Base-by-base conservation (phyloP, 176 grass and related monocot genomes). In the Cocos nucifera region DNA sequence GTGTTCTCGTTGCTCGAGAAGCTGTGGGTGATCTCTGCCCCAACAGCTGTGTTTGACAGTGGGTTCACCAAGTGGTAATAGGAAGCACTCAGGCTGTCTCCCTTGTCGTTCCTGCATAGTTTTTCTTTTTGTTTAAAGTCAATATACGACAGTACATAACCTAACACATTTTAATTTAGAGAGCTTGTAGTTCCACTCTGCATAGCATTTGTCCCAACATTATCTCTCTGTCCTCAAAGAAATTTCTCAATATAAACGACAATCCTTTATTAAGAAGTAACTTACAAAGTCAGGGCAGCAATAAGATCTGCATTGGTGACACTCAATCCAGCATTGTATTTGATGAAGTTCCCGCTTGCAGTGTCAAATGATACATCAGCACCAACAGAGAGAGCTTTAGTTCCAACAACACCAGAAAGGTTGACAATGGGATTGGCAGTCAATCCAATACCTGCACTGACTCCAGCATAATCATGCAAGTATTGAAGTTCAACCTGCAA, bases 241-340 rank as follows among this genome's bases (percentile, higher is more conserved):
- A 44, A 44, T 12, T 44, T 44, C 35, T 44, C 35, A 12, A 44
- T 12, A 44, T 44, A 44, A 56, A 9, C 14, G 14, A 3, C 22
- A 22, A 9, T 56, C 18, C 22, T 20, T 14, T 20, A 15, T 29
- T n/a, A 52, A 30, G 24, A 30, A 61, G 48, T 21, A 25, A 73
- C 70, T 73, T 28, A 73, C 70, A 73, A n/a, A 32, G 26, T 63
- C 19, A 73, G 54, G 26, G 50, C 59, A 53, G 58, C 59, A 54
- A 73, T 25, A 39, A 73, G 70, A 73, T 73, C 70, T 14, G 25
- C 58, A 63, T 73, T 56, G 4, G 15, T 73, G 58, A 73, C 30
- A 51, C 59, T 73, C 70, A 73, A 73, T 21, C 70, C 70, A 73
- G 59, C 58, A 55, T 73, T 73, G 70, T 54, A 73, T 59, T 73